These are phyloP conservation scores for Rhododendron simsii DNA, from an alignment of 148 eudicot genomes.

Conservation along the genomic window DNA sequence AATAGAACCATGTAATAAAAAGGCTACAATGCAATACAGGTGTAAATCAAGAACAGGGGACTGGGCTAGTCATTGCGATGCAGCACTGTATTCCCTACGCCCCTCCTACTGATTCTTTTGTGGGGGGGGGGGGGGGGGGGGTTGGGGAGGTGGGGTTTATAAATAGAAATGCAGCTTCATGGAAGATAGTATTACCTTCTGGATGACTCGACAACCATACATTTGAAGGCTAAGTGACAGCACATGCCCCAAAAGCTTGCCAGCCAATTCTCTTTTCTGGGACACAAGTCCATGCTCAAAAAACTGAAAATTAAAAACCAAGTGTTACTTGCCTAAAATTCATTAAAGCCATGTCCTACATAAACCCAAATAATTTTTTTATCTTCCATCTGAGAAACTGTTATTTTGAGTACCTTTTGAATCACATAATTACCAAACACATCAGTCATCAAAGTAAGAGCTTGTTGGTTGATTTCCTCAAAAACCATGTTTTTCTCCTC, in stretches of 20 bases:
- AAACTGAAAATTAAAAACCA: conserved; percentile 42
- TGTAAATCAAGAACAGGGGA: not conserved
- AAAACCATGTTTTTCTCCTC: conserved; percentile 96
- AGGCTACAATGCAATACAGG: not conserved
- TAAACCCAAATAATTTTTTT: not conserved
- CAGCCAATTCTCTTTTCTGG: conserved; percentile 85
- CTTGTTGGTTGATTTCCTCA: conserved; percentile 81
- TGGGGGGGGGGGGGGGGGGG: too few relatives aligned
- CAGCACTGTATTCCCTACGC: not conserved
- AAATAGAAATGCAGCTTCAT: not conserved
- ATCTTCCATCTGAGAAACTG: not conserved
- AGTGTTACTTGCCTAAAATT: not conserved
- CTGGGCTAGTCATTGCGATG: not conserved
- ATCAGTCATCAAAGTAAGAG: conserved; percentile 92
- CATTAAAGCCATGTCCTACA: not conserved
- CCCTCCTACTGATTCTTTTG: too few relatives aligned
- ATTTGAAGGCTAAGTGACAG: conserved; percentile 92
- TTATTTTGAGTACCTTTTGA: conserved; percentile 64
- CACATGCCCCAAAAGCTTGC: conserved; percentile 82
- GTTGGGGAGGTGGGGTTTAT: too few relatives aligned
- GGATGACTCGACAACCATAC: conserved; percentile 99
- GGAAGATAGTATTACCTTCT: conserved; percentile 56
- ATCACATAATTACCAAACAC: conserved; percentile 97
- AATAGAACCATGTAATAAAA: not conserved
- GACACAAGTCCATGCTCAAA: conserved; percentile 91